Evolutionary conservation across 1,284 basidiomycete species (phyloP), one percentile per base, ranked within the genome.

Genomic region (Clitocybe nebularis): DNA sequence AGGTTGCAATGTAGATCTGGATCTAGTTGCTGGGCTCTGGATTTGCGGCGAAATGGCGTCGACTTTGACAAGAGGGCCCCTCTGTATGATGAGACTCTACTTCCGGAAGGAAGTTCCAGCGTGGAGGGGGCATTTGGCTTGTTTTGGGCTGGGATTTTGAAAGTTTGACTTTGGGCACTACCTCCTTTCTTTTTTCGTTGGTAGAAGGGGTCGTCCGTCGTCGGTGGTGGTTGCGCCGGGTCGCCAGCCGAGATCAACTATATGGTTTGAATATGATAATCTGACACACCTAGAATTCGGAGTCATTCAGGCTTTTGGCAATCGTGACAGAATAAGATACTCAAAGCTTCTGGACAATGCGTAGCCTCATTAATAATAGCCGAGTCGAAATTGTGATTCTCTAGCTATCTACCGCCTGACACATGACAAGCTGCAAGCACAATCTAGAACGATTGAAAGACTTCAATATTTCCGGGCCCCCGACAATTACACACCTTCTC

Each of bases 361-460:
- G 94, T 97, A 0, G 93, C 92, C 66, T 98, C 95, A 53, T 98
- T 95, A 29, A 99, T 92, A 30, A 98, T 87, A 5, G 93, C 82
- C 0, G 93, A 84, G 59, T 98, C 95, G 55, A 97, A 99, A 2
- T 72, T 62, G 47, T 84, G 74, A 46, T 84, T 80, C 28, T 76
- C 75, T 6, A 95, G 66, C 53, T 92, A 89, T 22, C 84, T 68
- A 3, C 87, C 81, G 0, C 93, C 93, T 2, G 92, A 79, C 3
- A 89, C 88, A 65, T 98, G 94, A 51, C 93, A 97, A 1, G 95
- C 98, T 0, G 93, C 84, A 8, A 98, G 66, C 0, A 98, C 89
- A 26, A 97, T 76, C 83, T 90, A 46, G 22, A n/a, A 23, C 39
- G 21, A 33, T 6, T 23, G 35, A 13, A 30, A 29, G 32, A 8